phyloP scores from a whole-genome alignment of 2,329 filamentous ascomycete genomes.

The Aspergillus arachidicola region DNA sequence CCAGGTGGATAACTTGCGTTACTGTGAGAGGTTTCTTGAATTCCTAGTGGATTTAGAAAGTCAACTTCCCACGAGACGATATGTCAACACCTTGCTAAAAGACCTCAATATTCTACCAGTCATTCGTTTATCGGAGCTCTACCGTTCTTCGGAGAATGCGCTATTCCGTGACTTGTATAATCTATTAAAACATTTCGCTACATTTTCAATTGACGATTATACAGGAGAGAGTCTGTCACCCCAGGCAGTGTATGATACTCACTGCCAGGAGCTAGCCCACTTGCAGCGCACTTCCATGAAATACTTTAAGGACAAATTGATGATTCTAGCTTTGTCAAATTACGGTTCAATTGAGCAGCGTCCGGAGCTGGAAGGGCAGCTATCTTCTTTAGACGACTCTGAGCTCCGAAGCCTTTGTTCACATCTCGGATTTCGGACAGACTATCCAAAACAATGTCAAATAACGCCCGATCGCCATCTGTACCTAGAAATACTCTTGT shows the following conservation, averaged over 20 bases:
- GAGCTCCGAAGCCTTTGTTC: slow-evolving; percentile 72
- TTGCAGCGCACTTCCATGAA: slow-evolving; percentile 78
- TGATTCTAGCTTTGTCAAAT: slow-evolving; percentile 89
- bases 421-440: slow-evolving; percentile 74
- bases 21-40: slow-evolving; percentile 92
- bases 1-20: slow-evolving; percentile 66
- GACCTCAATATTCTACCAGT: slow-evolving; percentile 82
- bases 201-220: slow-evolving; percentile 90
- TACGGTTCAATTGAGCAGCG: slow-evolving; percentile 84
- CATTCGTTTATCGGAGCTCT: slow-evolving; percentile 77
- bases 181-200: slow-evolving; percentile 82
- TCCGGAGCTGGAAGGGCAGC: slow-evolving; percentile 73
- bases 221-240: slow-evolving; percentile 74
- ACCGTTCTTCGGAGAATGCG: slow-evolving; percentile 71
- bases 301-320: slow-evolving; percentile 85
- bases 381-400: slow-evolving; percentile 71
- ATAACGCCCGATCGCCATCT: slow-evolving; percentile 61
- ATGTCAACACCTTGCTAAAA: slow-evolving; percentile 84
- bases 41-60: slow-evolving; percentile 88
- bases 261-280: slow-evolving; percentile 75
- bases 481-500: slow-evolving; percentile 68
- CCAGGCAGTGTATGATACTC: slow-evolving; percentile 74
- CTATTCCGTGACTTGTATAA: slow-evolving; percentile 78
- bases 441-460: slow-evolving; percentile 73
- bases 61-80: slow-evolving; percentile 89